phyloP scores from a whole-genome alignment of 805 yeast genomes.

The Candida silvatica region DNA sequence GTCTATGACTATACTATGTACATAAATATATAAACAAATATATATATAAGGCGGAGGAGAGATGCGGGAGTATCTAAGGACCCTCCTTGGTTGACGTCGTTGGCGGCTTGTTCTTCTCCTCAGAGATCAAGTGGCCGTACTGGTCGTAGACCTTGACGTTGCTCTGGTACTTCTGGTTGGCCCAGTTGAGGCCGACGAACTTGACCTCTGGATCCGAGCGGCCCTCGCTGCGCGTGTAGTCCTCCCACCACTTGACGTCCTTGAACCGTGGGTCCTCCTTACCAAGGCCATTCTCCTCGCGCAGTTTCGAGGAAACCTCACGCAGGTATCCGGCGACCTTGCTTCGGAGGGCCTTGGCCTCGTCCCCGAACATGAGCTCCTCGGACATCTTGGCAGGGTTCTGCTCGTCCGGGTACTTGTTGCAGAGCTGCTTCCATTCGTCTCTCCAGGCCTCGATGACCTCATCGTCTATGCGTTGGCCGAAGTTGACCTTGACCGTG shows the following conservation, averaged over 20 bases:
- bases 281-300: conserved; percentile 32
- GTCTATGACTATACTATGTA: too few species aligned
- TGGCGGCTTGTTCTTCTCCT: neutral
- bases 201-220: conserved; percentile 56
- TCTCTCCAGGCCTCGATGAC: conserved; percentile 51
- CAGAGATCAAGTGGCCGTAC: conserved; percentile 13
- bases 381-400: conserved; percentile 52
- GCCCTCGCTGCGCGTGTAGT: conserved; percentile 58
- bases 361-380: conserved; percentile 53
- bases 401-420: conserved; percentile 39
- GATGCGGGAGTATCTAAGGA: too few species aligned
- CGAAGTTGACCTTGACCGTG: conserved; percentile 61
- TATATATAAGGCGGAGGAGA: too few species aligned
- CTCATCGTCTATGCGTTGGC: conserved; percentile 57
- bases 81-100: too few species aligned
- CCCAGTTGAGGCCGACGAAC: conserved; percentile 80
- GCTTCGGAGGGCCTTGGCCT: conserved; percentile 61
- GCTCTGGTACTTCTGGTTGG: conserved; percentile 59
- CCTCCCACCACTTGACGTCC: conserved; percentile 67
- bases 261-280: conserved; percentile 65
- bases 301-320: conserved; percentile 43
- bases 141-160: conserved; percentile 23
- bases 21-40: too few species aligned
- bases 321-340: conserved; percentile 64
- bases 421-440: conserved; percentile 62